These are phyloP conservation scores for Trypanosomatidae sp. DNA, from an alignment of 208 protist genomes.

Conservation along the genomic window DNA sequence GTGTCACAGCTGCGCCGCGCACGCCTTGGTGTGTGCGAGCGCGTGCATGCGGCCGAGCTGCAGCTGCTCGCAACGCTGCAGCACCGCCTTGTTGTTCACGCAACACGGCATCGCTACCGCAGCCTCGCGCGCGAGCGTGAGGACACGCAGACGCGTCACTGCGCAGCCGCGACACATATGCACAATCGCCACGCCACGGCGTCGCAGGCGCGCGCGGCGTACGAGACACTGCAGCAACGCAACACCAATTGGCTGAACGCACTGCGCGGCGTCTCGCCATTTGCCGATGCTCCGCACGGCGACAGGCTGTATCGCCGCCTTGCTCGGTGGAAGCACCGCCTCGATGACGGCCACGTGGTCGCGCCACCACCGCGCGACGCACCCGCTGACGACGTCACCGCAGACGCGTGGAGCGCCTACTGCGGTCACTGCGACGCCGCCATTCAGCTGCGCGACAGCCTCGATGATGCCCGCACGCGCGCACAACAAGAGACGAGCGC, in stretches of 20 bases:
- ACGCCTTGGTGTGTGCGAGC: slow-evolving; percentile 26
- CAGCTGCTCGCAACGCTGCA: no score
- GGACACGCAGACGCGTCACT: no score
- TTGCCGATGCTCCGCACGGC: slow-evolving; percentile 28
- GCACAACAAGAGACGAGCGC: slow-evolving; percentile 9
- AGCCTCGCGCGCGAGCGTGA: no score
- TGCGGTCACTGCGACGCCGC: slow-evolving; percentile 31
- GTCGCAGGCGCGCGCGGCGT: no score
- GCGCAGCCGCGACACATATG: no score
- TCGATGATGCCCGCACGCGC: slow-evolving; percentile 10
- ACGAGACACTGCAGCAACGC: no score
- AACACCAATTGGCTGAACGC: no score
- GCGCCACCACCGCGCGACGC: slow-evolving; percentile 8
- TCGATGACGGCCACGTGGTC: slow-evolving; percentile 29
- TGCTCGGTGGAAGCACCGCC: slow-evolving; percentile 42
- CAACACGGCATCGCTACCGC: no score
- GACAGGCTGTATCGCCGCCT: slow-evolving; percentile 68
- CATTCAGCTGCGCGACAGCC: slow-evolving; percentile 12
- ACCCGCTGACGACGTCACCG: slow-evolving; percentile 18
- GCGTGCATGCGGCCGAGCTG: slow-evolving; percentile 52
- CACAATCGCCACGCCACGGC: no score
- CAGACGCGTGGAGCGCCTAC: slow-evolving; percentile 40
- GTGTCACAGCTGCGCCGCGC: slow-evolving; percentile 19
- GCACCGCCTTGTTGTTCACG: no score
- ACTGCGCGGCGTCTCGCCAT: no score